Evolutionary conservation across 2,329 filamentous ascomycete species (phyloP), one percentile per base, ranked within the genome.

Genomic region (Hypomyces perniciosus): DNA sequence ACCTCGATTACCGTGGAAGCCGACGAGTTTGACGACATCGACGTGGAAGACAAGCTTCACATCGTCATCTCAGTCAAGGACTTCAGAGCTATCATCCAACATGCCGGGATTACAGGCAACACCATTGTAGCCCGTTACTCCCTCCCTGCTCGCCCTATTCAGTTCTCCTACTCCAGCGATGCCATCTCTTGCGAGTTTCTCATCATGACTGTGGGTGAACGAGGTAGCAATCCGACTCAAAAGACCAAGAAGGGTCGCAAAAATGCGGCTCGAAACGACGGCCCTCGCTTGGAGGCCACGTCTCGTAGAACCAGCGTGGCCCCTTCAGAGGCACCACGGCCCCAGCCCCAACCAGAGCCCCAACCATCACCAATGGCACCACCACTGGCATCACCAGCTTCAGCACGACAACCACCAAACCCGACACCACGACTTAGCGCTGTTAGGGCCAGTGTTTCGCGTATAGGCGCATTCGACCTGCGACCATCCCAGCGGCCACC

Each of bases 1-100:
- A 92, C 88, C 8, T 88, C 86, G 30, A 88, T 92, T 54, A 81
- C 86, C 1, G 78, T 91, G 10, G 86, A 90, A 62, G 83, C 81
- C 30, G 80, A 86, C 51, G 87, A 91, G 58, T 92, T 92, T 60
- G 83, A 88, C 51, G 79, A 85, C 46, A 88, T 91, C 54, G 75
- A 80, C 26, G 83, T 89, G 30, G 83, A 90, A 62, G 82, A 88
- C 53, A 84, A 85, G 46, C 76, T 90, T 51, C 88, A 90, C 62
- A 87, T 90, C 60, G 80, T 89, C 52, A 86, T 91, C 62, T 88
- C 83, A 59, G 86, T 92, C 62, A 90, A 89, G 61, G 88, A 92
- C 66, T 91, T 91, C 65, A 84, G 87, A 46, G 84, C 87, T 33
- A 88, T 91, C 48, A 81, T 90, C 46, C 79, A 83, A 33, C 88